Conservation (phyloP, 2,329 filamentous ascomycete species). For the Cryphonectria radicalis region DNA sequence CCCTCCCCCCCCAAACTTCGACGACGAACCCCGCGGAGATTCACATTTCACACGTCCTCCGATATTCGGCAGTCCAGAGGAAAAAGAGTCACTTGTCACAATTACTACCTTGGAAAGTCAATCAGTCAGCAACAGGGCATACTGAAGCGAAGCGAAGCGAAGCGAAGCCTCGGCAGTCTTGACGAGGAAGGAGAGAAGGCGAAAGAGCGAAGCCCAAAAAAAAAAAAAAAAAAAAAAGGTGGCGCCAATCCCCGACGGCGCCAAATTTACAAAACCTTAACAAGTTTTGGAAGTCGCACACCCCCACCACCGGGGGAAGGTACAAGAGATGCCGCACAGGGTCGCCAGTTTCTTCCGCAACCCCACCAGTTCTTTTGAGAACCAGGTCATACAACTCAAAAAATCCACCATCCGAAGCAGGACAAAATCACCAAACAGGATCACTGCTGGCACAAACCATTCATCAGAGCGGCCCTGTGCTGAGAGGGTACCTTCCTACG, state of each 20-base stretch:
- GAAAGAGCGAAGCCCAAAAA: not conserved
- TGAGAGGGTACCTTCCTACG: slow-evolving; percentile 42
- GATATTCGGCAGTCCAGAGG: slow-evolving; percentile 21
- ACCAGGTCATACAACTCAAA: slow-evolving; percentile 55
- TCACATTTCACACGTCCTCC: not conserved
- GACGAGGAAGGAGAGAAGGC: not conserved
- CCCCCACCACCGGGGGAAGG: not conserved
- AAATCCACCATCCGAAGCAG: slow-evolving; percentile 41
- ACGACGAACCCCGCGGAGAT: not conserved
- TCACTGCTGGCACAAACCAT: slow-evolving; percentile 22
- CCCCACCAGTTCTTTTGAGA: slow-evolving; percentile 52
- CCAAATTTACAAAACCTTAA: not conserved
- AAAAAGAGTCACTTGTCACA: not conserved
- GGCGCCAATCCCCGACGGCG: not conserved
- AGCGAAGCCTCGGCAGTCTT: not conserved
- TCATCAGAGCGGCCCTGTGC: slow-evolving; percentile 34
- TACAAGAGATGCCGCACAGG: slow-evolving; percentile 56
- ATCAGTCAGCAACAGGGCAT: not conserved
- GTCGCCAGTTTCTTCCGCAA: slow-evolving; percentile 62
- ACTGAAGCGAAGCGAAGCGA: not conserved
- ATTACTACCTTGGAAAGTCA: not conserved
- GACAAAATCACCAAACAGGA: slow-evolving; percentile 38
- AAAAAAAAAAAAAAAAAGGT: not conserved
- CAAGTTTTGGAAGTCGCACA: not conserved
- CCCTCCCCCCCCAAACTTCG: not conserved